Base-by-base conservation (phyloP, 805 yeast species). In the Kazachstania africana region DNA sequence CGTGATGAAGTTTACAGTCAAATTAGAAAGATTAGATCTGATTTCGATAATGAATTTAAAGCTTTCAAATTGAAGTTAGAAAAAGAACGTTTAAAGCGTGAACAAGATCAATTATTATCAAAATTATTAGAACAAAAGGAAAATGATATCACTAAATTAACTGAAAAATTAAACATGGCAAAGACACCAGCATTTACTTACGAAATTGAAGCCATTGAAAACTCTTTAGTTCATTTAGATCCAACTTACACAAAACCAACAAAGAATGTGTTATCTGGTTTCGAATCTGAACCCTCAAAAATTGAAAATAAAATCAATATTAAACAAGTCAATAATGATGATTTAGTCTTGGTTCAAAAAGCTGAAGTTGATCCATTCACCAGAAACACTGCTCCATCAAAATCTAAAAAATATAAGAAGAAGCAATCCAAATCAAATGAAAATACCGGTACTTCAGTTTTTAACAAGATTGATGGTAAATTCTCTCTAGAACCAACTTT, bases 401-500 rank as follows among this genome's bases (percentile, higher is more conserved):
- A 60, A 34, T 58, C 63, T 36, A 76, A 75, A 59, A 65, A 66
- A 57, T 52, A 61, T 48, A 67, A 69, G 59, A 60, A 72, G 48
- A 60, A 64, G 47, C 62, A 60, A 30, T 42, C 22, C 22, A 8
- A 6, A 8, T 19, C 22, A 8, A 8, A 6, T 19, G 6, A 6
- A 8, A 8, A 6, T 19, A 8, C 22, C 10, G 9, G 9, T 8
- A 8, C 22, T 24, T 23, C 43, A 17, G 31, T 35, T 25, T 42
- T 41, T 17, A 32, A 40, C 19, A 24, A 39, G 30, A 25, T 39
- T 31, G 50, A 48, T 39, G 55, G 50, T 24, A 71, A 70, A 57
- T 76, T 85, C 55, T 68, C 76, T 35, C 70, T 91, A 45, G 88
- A 85, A 54, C 79, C 94, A 33, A 79, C 76, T 40, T 68, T 83